phyloP scores from a whole-genome alignment of 306 rosid species.

The Prinsepia uniflora region DNA sequence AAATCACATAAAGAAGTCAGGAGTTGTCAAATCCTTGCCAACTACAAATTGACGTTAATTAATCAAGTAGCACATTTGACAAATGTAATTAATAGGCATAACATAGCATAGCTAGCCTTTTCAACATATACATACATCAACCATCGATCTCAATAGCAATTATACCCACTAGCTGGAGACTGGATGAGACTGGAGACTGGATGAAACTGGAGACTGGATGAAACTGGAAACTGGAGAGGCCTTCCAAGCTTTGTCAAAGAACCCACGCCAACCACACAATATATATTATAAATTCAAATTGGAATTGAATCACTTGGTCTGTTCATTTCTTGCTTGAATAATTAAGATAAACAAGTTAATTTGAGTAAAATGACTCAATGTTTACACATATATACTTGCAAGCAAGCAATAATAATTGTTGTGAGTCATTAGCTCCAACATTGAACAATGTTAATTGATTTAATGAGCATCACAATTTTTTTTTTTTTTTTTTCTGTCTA shows the following conservation, averaged over 20 bases:
- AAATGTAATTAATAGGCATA: background rate
- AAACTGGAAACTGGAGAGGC: too few relatives aligned
- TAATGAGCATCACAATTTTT: too few relatives aligned
- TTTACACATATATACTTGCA: background rate
- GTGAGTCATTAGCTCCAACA: too few relatives aligned
- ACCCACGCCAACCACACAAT: background rate
- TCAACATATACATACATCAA: background rate
- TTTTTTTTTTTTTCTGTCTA: too few relatives aligned
- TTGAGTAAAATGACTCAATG: background rate
- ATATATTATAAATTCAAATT: background rate
- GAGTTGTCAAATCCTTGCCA: slow-evolving; percentile 32
- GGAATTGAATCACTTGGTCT: background rate
- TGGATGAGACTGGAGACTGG: too few relatives aligned
- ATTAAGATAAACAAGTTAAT: background rate
- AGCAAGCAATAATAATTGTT: background rate
- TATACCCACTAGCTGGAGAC: too few relatives aligned
- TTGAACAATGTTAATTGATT: too few relatives aligned
- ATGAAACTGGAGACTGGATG: too few relatives aligned
- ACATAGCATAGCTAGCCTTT: background rate
- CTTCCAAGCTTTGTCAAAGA: slow-evolving; percentile 3
- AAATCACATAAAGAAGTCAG: background rate
- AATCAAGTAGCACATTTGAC: background rate
- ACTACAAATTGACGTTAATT: slow-evolving; percentile 21
- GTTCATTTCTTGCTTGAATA: background rate
- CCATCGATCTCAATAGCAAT: too few relatives aligned